These are phyloP conservation scores for Knufia petricola DNA, from an alignment of 2,329 filamentous ascomycete genomes.

Conservation along the genomic window DNA sequence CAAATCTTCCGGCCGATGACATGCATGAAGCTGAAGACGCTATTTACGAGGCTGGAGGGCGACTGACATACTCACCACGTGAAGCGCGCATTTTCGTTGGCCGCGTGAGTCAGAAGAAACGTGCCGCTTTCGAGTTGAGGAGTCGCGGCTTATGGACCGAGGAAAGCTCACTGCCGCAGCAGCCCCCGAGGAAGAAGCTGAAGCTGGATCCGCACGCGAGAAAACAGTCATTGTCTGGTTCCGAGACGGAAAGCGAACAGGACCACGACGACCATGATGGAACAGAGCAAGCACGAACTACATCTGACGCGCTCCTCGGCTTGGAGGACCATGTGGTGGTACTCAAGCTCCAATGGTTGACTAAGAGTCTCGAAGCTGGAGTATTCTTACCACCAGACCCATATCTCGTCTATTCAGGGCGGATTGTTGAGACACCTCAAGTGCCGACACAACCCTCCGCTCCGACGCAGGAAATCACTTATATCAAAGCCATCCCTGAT, in stretches of 20 bases:
- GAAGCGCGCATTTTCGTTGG: slow-evolving; percentile 69
- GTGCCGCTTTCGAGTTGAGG: slow-evolving; percentile 70
- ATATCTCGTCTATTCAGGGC: slow-evolving; percentile 45
- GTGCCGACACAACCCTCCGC: slow-evolving; percentile 9
- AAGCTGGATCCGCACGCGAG: not conserved
- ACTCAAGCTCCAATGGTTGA: slow-evolving; percentile 46
- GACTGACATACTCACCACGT: slow-evolving; percentile 59
- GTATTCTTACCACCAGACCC: slow-evolving; percentile 36
- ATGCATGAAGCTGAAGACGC: slow-evolving; percentile 55
- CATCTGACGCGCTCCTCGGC: slow-evolving; percentile 11
- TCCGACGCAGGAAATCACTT: slow-evolving; percentile 12
- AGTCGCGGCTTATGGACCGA: slow-evolving; percentile 50
- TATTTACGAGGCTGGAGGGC: slow-evolving; percentile 45
- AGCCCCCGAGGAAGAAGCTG: slow-evolving; percentile 8
- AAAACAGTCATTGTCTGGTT: not conserved
- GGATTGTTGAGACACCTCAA: slow-evolving; percentile 32
- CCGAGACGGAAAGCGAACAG: slow-evolving; percentile 6
- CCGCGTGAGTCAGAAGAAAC: slow-evolving; percentile 57
- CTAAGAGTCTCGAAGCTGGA: slow-evolving; percentile 36
- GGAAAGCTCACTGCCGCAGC: slow-evolving; percentile 21
- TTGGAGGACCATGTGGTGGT: slow-evolving; percentile 37
- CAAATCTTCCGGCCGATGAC: slow-evolving; percentile 56
- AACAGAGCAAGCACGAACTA: not conserved
- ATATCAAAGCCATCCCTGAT: slow-evolving; percentile 10
- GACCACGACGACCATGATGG: not conserved